Evolutionary conservation across 1,139 yeast species (phyloP).

Genomic region (Sugiyamaella grinbergsii): DNA sequence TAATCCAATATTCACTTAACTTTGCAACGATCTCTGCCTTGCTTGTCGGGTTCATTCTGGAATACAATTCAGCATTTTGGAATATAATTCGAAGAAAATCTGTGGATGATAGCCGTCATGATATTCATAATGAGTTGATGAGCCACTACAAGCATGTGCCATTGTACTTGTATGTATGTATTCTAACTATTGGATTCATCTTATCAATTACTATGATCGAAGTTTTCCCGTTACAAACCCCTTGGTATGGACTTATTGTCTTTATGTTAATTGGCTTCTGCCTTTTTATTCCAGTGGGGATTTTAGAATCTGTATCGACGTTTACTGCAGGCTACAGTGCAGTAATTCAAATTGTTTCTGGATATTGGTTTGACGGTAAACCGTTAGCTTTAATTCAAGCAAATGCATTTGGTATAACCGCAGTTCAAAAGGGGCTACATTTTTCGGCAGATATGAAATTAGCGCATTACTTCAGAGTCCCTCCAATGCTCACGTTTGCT

Average conservation of each 20-base stretch:
- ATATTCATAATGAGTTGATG: constrained; percentile 18
- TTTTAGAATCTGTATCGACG: constrained; percentile 56
- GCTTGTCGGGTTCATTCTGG: constrained; percentile 31
- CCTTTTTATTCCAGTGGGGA: constrained; percentile 54
- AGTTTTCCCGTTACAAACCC: constrained; percentile 45
- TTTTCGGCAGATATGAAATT: constrained; percentile 58
- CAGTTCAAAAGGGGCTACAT: constrained; percentile 61
- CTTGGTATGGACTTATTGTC: constrained; percentile 59
- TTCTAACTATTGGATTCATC: constrained; percentile 51
- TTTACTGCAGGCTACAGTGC: constrained; percentile 57
- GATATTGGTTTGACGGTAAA: constrained; percentile 66
- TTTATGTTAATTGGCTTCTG: constrained; percentile 57
- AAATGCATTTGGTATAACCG: constrained; percentile 60
- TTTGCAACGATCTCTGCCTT: constrained; percentile 39
- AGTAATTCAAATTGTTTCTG: constrained; percentile 57
- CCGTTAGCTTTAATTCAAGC: constrained; percentile 60
- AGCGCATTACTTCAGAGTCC: constrained; percentile 62
- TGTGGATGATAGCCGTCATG: constrained; percentile 1
- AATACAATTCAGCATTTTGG: constrained; percentile 27
- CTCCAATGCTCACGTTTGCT: constrained; percentile 62
- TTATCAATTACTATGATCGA: constrained; percentile 53
- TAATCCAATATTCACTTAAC: constrained; percentile 42
- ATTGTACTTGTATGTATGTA: constrained; percentile 57
- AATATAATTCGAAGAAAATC: constrained; percentile 5
- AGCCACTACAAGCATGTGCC: constrained; percentile 52